Evolutionary conservation across 2,329 filamentous ascomycete species (phyloP), one percentile per base, ranked within the genome.

Genomic region (Fusarium sp.): DNA sequence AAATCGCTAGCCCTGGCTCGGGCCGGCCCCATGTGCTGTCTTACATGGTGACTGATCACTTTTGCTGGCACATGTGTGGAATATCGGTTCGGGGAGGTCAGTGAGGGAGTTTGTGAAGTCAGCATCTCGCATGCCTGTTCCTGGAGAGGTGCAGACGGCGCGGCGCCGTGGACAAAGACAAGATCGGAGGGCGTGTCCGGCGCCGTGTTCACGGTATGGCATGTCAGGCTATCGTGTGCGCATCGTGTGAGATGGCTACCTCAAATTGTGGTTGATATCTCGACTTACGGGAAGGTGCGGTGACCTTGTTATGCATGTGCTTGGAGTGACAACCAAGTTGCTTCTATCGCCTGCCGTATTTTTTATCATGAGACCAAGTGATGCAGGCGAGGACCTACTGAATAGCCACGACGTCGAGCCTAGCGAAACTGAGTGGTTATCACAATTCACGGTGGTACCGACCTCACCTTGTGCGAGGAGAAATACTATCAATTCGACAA

Each of bases 1-100:
- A 33, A 59, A 56, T 69, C 42, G 58, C 44, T 51, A 50, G 51
- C 44, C 51, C 56, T 73, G 72, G 69, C 73, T 74, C 73, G 73
- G 73, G 71, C 73, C 73, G 73, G 73, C 46, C 73, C 71, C 73
- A 75, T 73, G 73, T 71, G 71, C 67, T 53, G 70, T 51, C 66
- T 66, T 71, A 69, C 70, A 73, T 66, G 54, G 52, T 74, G 73
- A 74, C 64, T 60, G 47, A 52, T 75, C 73, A 73, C 30, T 30
- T 60, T 74, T 64, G 44, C 28, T 50, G 51, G 56, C 64, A 46
- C 57, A 64, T 55, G 50, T 67, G 62, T 40, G 37, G 36, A 51
- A 33, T 38, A 62, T 46, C 58, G 62, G 62, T 72, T 69, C 58
- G 45, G 51, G 34, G 49, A 57, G 50, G 37, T 53, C 42, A 42